A percentile compares a stretch with the other conserved stretches of the same genome.
Conservation (phyloP, 805 yeast species). For the Yarrowia deformans region DNA sequence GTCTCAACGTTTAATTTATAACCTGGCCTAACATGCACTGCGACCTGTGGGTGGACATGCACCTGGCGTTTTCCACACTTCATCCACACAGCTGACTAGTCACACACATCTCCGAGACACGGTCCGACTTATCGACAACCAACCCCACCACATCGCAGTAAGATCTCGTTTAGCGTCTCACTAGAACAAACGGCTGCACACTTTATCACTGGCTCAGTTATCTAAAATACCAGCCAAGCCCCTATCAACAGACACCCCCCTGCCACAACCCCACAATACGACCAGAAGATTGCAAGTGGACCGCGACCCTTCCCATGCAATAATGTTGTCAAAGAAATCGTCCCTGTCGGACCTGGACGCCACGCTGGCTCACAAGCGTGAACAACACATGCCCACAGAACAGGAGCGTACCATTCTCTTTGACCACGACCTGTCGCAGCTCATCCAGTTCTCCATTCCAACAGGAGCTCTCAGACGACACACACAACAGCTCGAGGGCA, state of each 20-base stretch:
- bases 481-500: slow-evolving; percentile 18
- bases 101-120: slow-evolving; percentile 3
- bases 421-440: slow-evolving; percentile 38
- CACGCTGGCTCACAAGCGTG: slow-evolving; percentile 30
- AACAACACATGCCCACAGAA: slow-evolving; percentile 19
- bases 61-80: slow-evolving; percentile 28
- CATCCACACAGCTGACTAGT: slow-evolving; percentile 18
- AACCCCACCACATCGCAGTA: neutral
- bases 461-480: slow-evolving; percentile 36
- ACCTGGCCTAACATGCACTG: slow-evolving; percentile 8
- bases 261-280: slow-evolving; percentile 3
- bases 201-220: too few species aligned
- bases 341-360: slow-evolving; percentile 38
- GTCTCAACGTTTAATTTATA: slow-evolving; percentile 37
- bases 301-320: slow-evolving; percentile 18
- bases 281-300: neutral
- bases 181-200: slow-evolving; percentile 9
- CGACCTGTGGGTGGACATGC: slow-evolving; percentile 3
- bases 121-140: neutral
- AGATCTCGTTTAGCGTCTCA: slow-evolving; percentile 4
- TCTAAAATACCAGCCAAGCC: neutral
- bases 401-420: slow-evolving; percentile 38
- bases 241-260: slow-evolving; percentile 17
- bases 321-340: slow-evolving; percentile 29
- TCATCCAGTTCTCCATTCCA: slow-evolving; percentile 36